Conservation (phyloP, 805 yeast species). For the Myxozyma udenii region DNA sequence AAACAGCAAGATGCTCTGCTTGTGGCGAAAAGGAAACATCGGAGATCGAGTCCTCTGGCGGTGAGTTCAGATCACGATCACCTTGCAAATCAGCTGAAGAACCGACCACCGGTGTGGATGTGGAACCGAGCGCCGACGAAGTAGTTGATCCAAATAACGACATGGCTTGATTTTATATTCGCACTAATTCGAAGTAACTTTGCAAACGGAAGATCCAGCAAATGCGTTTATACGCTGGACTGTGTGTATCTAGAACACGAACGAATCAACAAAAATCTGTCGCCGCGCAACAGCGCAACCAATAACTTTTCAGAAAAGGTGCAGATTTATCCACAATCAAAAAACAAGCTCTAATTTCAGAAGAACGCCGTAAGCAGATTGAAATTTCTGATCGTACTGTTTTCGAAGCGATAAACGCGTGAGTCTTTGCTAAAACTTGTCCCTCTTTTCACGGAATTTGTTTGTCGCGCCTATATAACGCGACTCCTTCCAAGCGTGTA, state of each 20-base stretch:
- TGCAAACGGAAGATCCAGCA: background rate
- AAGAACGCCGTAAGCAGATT: no score
- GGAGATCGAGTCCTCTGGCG: constrained; percentile 89
- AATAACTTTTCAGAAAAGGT: no score
- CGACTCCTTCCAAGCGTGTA: no score
- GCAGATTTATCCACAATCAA: no score
- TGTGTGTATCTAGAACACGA: background rate
- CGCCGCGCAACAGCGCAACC: background rate
- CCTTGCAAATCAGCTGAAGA: constrained; percentile 52
- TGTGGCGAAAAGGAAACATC: constrained; percentile 83
- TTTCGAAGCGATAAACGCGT: no score
- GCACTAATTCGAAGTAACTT: background rate
- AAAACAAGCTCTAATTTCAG: no score
- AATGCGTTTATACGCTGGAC: no score
- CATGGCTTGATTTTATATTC: constrained; percentile 4
- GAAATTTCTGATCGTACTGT: no score
- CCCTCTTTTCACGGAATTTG: no score
- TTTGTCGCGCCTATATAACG: no score
- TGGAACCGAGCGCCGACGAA: background rate
- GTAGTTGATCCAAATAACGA: constrained; percentile 24
- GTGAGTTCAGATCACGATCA: constrained; percentile 56
- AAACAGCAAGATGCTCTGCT: constrained; percentile 73
- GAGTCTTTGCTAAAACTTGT: no score
- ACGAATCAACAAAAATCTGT: background rate
- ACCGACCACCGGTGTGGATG: constrained; percentile 14